Evolutionary conservation across 306 rosid species (phyloP), one percentile per base, ranked within the genome.

Genomic region (Gastrolobium bilobum): DNA sequence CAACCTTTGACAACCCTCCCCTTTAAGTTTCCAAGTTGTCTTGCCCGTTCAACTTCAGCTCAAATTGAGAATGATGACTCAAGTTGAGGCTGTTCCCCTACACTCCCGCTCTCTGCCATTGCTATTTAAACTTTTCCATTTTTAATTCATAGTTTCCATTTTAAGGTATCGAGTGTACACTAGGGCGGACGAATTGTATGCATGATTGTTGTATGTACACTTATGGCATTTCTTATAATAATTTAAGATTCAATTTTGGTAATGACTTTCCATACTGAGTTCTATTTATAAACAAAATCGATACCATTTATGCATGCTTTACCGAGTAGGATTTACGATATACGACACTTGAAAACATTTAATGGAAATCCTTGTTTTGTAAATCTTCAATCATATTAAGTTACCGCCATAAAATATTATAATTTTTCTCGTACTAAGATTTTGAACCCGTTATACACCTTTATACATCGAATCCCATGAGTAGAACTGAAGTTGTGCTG

Each of bases 1-100:
- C 26, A 20, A 20, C 89, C 89, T 64, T 50, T 82, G 74, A 78
- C 73, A 63, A 68, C 79, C 0, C 15, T 86, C 7, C 84, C 82
- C 34, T 79, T 82, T 6, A 79, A 34, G 39, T 86, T 30, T 15
- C 89, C 86, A 39, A 66, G 34, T 62, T 86, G 86, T 75, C 84
- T 86, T 44, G 81, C 84, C 0, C 43, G 6, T 75, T 51, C 73
- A 1, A 14, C 74, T 40, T 39, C 14, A 1, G n/a, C 52, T 11
- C 7, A 37, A 43, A 62, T 13, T n/a, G 74, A 82, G 42, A 48
- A 82, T 62, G 50, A 76, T 4, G 68, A 35, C 34, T 82, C 75
- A 3, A 76, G 31, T 52, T 82, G 75, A 76, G 35, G 3, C 11
- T 63, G 42, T n/a, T 29, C 30, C 4, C 37, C 0, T 0, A 2